phyloP scores from a whole-genome alignment of 441 rosid genomes.

The Populus hybrid region DNA sequence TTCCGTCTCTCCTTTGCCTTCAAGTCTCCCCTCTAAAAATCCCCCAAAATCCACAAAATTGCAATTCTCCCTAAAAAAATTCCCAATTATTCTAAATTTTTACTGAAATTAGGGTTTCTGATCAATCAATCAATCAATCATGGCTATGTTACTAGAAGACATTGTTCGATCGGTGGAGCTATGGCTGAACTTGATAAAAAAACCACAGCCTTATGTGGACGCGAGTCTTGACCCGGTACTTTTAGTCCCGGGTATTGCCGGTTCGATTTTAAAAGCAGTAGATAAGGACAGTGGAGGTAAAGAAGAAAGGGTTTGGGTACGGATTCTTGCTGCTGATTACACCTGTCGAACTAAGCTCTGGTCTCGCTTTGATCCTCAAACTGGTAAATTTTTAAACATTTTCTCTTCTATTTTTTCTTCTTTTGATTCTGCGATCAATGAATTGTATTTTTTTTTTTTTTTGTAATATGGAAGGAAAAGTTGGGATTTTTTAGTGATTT shows the following conservation, averaged over 20 bases:
- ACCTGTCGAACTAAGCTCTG: slow-evolving; percentile 79
- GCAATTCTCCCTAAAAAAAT: too few relatives aligned
- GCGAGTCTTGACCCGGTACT: slow-evolving; percentile 88
- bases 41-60: too few relatives aligned
- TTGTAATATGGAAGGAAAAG: too few relatives aligned
- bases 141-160: slow-evolving; percentile 71
- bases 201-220: slow-evolving; percentile 62
- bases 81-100: too few relatives aligned
- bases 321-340: slow-evolving; percentile 77
- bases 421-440: background rate
- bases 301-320: slow-evolving; percentile 87
- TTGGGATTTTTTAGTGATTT: too few relatives aligned
- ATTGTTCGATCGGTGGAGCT: slow-evolving; percentile 66
- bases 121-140: slow-evolving; percentile 14
- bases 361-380: slow-evolving; percentile 79
- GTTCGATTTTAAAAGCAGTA: slow-evolving; percentile 73
- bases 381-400: slow-evolving; percentile 40
- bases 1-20: too few relatives aligned
- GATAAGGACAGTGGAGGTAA: slow-evolving; percentile 42
- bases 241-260: slow-evolving; percentile 89
- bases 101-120: background rate
- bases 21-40: too few relatives aligned
- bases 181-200: slow-evolving; percentile 51
- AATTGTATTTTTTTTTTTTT: too few relatives aligned
- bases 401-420: background rate